Conservation (phyloP, 108 stramenopile species). For the Cyclotella cryptica region DNA sequence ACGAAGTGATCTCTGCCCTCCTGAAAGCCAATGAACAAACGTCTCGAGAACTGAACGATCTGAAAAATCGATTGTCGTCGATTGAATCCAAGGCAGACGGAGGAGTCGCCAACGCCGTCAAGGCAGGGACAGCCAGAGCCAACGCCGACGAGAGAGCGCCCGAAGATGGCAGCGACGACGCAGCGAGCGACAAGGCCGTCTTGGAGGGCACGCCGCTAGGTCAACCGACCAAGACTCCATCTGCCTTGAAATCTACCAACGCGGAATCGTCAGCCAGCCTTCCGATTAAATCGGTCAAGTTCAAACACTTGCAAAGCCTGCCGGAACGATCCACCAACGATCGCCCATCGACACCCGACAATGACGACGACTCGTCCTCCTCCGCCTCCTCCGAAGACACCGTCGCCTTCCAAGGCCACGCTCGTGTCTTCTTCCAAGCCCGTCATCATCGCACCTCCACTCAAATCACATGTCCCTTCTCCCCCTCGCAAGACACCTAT, state of each 20-base stretch:
- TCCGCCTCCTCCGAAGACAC: background rate
- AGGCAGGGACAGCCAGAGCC: background rate
- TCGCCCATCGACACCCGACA: background rate
- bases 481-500: constrained; percentile 41
- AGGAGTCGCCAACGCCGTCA: constrained; percentile 6
- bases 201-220: constrained; percentile 1
- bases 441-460: constrained; percentile 44
- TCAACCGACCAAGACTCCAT: background rate
- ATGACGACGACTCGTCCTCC: constrained; percentile 10
- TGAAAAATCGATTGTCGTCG: background rate
- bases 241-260: constrained; percentile 1
- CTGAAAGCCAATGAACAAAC: constrained; percentile 10
- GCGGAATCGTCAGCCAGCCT: background rate
- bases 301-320: constrained; percentile 13
- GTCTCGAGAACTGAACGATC: background rate
- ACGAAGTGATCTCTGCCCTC: constrained; percentile 8
- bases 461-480: constrained; percentile 22
- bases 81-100: background rate
- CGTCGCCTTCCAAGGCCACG: constrained; percentile 41
- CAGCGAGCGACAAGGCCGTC: background rate
- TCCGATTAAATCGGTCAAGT: constrained; percentile 37
- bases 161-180: background rate
- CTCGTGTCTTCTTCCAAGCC: constrained; percentile 54
- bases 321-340: constrained; percentile 9
- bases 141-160: background rate